Evolutionary conservation across 129 eudicot species (phyloP).

Genomic region (Helianthus tuberosus): DNA sequence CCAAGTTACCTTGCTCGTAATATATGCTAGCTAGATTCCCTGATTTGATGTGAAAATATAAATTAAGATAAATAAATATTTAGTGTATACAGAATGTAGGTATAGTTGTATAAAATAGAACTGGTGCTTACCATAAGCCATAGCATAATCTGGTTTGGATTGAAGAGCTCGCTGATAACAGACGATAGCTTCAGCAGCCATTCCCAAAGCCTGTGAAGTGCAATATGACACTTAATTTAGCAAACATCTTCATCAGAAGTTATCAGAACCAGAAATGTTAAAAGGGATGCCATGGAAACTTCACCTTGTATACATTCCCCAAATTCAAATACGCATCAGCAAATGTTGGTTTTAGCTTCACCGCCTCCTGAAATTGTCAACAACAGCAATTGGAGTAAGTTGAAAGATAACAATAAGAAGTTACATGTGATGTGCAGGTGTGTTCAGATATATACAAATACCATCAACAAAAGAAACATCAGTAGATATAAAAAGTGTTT

Average conservation of each 20-base stretch:
- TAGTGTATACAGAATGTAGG: constrained; percentile 4
- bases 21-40: constrained; percentile 87
- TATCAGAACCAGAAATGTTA: not conserved
- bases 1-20: constrained; percentile 93
- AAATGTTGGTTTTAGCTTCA: constrained; percentile 83
- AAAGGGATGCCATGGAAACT: constrained; percentile 19
- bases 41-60: constrained; percentile 36
- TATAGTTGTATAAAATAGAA: not conserved
- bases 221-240: not conserved
- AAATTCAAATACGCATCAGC: constrained; percentile 85
- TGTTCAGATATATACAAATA: not conserved
- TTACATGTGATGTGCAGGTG: not conserved
- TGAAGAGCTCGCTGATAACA: constrained; percentile 95
- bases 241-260: not conserved
- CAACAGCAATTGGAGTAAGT: constrained; percentile 10
- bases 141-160: constrained; percentile 82
- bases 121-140: constrained; percentile 74
- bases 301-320: constrained; percentile 94
- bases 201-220: constrained; percentile 71
- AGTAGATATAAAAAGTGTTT: not conserved
- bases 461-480: not conserved
- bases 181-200: constrained; percentile 39
- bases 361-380: constrained; percentile 69
- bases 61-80: constrained; percentile 2
- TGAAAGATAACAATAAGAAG: not conserved